Percentiles rank a stretch among this genome's conserved stretches.
Conservation (phyloP, 805 yeast genomes). For the Yamadazyma endophytica region DNA sequence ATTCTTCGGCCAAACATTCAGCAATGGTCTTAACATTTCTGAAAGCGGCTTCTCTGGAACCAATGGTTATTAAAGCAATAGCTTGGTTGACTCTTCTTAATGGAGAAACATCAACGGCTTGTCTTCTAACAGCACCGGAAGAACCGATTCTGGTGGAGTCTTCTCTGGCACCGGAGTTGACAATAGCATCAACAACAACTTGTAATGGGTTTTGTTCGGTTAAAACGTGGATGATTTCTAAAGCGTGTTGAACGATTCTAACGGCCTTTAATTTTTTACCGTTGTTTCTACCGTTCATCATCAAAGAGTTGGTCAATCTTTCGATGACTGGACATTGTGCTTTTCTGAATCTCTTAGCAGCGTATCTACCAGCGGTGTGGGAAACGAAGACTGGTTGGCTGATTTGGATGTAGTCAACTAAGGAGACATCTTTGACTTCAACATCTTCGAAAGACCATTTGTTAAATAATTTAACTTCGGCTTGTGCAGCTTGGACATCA, state of each 20-base stretch:
- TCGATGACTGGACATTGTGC: conserved; percentile 99
- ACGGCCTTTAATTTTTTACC: conserved; percentile 99
- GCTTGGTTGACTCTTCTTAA: conserved; percentile 99
- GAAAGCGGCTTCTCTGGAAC: conserved; percentile 99
- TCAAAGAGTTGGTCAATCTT: conserved; percentile 98
- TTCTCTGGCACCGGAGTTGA: conserved; percentile 99
- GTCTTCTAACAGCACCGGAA: conserved; percentile 99
- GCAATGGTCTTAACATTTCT: conserved; percentile 99
- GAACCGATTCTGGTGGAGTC: conserved; percentile 99
- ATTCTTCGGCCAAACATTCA: conserved; percentile 99
- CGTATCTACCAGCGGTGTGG: conserved; percentile 99
- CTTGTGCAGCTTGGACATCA: conserved; percentile 93
- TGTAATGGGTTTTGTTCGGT: conserved; percentile 99
- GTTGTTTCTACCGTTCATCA: conserved; percentile 99
- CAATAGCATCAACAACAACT: conserved; percentile 97
- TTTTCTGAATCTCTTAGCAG: conserved; percentile 99
- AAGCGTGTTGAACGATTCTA: conserved; percentile 98
- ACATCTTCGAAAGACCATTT: conserved; percentile 99
- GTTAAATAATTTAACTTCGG: conserved; percentile 97
- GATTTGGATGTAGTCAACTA: conserved; percentile 97
- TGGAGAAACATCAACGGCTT: conserved; percentile 99
- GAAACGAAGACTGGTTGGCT: conserved; percentile 96
- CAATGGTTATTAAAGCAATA: conserved; percentile 93
- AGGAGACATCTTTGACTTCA: conserved; percentile 95
- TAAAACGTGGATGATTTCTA: conserved; percentile 94